A percentile compares a stretch with the other conserved stretches of the same genome.
phyloP scores from a whole-genome alignment of 23 red algal genomes.

The Cyanidium caldarium region DNA sequence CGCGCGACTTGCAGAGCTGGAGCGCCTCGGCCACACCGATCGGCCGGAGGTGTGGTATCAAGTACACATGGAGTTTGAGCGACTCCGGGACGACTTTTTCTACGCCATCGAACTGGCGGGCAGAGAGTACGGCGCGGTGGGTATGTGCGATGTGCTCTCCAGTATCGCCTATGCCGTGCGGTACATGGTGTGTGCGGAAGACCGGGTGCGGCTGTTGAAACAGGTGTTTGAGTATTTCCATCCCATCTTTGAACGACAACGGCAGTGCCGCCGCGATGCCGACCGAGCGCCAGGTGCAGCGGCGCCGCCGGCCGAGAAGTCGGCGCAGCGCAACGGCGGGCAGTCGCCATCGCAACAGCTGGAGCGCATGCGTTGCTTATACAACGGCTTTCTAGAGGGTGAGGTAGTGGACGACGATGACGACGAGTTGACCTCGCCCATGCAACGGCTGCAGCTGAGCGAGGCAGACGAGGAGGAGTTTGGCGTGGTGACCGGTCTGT shows the following conservation, averaged over 20 bases:
- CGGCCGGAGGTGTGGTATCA: not conserved
- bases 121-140: not conserved
- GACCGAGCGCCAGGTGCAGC: not conserved
- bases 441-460: not conserved
- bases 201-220: not conserved
- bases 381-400: not conserved
- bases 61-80: not conserved
- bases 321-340: not conserved
- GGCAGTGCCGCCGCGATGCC: not conserved
- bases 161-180: not conserved
- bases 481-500: not conserved
- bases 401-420: not conserved
- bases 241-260: not conserved
- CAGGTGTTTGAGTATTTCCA: not conserved
- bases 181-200: not conserved
- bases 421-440: not conserved
- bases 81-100: slow-evolving; percentile 3
- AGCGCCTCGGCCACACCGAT: not conserved
- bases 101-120: not conserved
- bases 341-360: not conserved
- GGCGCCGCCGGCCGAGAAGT: not conserved
- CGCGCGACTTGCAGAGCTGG: not conserved
- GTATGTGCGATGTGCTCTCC: not conserved
- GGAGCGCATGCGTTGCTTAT: not conserved
- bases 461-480: not conserved